Evolutionary conservation across 306 rosid genomes (phyloP), one percentile per base, ranked within the genome.

Genomic region (Pyrus betulifolia): DNA sequence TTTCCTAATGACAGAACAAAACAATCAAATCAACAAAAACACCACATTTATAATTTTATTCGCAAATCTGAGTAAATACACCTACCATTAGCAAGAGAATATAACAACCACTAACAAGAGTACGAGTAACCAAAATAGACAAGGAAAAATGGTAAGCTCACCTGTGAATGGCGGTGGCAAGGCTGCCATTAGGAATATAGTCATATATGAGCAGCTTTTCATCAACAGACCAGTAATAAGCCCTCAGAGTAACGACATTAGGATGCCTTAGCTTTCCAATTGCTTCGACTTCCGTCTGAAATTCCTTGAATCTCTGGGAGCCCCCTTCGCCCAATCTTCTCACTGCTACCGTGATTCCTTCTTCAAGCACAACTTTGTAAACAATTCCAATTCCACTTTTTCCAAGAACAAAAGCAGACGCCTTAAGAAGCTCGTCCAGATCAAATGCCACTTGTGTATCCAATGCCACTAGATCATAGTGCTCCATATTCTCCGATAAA

Each of bases 261-360:
- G 96, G 97, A 87, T 95, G 97, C 82, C 92, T 90, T 69, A 95
- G 80, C 88, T 87, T 92, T 71, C 99, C 99, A 76, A 95, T 89
- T 77, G 99, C 99, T 84, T 95, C 98, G 3, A 95, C 97, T 88
- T 95, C 99, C 2, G 99, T 91, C 81, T 95, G 99, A 75, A 95
- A 95, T 76, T 95, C 99, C 80, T 92, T 95, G 70, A 88, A 89
- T 82, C 99, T 92, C 85, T 95, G 99, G 78, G 97, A 95, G 65
- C 99, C 99, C 30, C 99, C 99, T 87, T 95, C 99, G 3, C 99
- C 99, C 76, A 95, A 82, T 81, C 99, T 86, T 71, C 99, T 87
- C 82, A 95, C 99, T 28, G 99, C 99, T 77, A 95, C 81, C 62
- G 84, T 91, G 30, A 86, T 83, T 30, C 99, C 99, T 57, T 91